These are phyloP conservation scores for Lachnellula cervina DNA, from an alignment of 2,329 filamentous ascomycete genomes.

Conservation along the genomic window DNA sequence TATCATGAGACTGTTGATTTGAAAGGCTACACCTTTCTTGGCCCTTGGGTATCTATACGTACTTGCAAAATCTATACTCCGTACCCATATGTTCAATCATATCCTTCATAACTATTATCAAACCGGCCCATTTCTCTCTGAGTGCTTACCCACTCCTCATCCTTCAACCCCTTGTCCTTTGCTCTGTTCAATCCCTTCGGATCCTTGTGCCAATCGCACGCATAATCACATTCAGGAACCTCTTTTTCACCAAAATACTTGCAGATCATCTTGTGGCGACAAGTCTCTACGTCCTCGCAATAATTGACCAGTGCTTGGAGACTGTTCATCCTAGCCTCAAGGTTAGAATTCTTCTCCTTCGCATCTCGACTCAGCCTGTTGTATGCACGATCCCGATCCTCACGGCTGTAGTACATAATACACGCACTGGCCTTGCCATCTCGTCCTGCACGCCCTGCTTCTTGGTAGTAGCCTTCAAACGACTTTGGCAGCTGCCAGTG, in stretches of 20 bases:
- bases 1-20: too few species aligned
- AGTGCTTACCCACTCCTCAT: slow-evolving; percentile 59
- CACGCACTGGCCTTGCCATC: slow-evolving; percentile 85
- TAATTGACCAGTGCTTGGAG: slow-evolving; percentile 68
- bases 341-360: slow-evolving; percentile 37
- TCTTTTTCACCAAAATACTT: slow-evolving; percentile 69
- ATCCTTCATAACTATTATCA: slow-evolving; percentile 50
- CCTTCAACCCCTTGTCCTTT: slow-evolving; percentile 51
- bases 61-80: background rate
- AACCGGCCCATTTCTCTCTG: slow-evolving; percentile 56
- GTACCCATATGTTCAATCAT: slow-evolving; percentile 22
- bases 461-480: slow-evolving; percentile 95
- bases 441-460: slow-evolving; percentile 84
- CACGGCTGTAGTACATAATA: slow-evolving; percentile 84
- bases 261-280: slow-evolving; percentile 71
- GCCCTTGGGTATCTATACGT: slow-evolving; percentile 5
- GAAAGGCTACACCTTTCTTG: background rate
- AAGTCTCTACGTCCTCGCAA: slow-evolving; percentile 70
- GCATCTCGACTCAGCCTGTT: slow-evolving; percentile 47
- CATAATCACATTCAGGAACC: slow-evolving; percentile 61
- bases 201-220: slow-evolving; percentile 77
- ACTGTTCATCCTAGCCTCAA: slow-evolving; percentile 54
- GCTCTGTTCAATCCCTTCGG: slow-evolving; percentile 50
- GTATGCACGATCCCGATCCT: slow-evolving; percentile 73
- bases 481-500: slow-evolving; percentile 93